These are phyloP conservation scores for Sugiyamaella qingdaonensis DNA, from an alignment of 805 yeast genomes.

Conservation along the genomic window DNA sequence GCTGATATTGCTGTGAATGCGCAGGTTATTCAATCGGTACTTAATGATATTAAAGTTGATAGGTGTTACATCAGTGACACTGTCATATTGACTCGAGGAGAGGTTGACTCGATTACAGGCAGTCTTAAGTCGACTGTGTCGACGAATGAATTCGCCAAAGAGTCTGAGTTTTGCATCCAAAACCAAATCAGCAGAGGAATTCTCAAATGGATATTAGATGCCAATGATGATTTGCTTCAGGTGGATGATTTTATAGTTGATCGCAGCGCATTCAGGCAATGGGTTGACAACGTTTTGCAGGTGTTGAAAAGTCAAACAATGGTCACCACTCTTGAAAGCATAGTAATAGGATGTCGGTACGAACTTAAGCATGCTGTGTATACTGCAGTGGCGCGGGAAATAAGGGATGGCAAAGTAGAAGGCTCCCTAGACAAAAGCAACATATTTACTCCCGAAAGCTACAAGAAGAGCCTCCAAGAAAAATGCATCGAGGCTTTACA, in stretches of 20 bases:
- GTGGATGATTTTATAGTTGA: not conserved
- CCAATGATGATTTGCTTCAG: not conserved
- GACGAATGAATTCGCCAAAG: not conserved
- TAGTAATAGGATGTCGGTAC: not conserved
- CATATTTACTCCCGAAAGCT: conserved; percentile 6
- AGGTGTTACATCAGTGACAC: conserved; percentile 3
- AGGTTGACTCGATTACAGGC: conserved; percentile 5
- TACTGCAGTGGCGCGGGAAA: not conserved
- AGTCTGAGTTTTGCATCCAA: not conserved
- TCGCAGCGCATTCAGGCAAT: not conserved
- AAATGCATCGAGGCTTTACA: not conserved
- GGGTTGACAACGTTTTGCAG: not conserved
- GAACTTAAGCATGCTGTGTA: not conserved
- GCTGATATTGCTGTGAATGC: conserved; percentile 12
- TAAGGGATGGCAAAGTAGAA: not conserved
- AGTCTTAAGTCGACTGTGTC: not conserved
- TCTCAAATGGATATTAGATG: not conserved
- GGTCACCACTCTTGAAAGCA: not conserved
- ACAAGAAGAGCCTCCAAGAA: not conserved
- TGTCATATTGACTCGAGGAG: conserved; percentile 7
- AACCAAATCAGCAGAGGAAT: not conserved
- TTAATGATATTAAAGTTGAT: not conserved
- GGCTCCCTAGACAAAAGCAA: conserved; percentile 7
- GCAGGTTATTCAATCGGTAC: conserved; percentile 10
- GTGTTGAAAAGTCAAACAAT: not conserved